These are phyloP conservation scores for Populus hybrid DNA, from an alignment of 441 rosid genomes.

Conservation along the genomic window DNA sequence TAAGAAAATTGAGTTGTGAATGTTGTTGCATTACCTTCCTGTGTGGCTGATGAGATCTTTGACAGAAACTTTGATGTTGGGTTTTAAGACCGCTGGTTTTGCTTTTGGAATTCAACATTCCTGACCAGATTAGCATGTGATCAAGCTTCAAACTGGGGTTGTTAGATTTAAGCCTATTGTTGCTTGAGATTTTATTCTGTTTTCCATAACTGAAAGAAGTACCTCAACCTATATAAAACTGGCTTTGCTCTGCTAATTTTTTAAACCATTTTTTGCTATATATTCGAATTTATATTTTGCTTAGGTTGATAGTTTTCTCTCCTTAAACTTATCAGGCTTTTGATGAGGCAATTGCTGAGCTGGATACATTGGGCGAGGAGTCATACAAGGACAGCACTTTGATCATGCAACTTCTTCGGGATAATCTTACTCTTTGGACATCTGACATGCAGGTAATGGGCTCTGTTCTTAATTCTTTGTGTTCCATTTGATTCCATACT, in stretches of 20 bases:
- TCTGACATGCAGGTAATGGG: constrained; percentile 67
- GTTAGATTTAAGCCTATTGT: not conserved
- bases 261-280: not conserved
- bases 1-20: not conserved
- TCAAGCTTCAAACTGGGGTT: not conserved
- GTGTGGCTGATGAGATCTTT: not conserved
- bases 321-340: constrained; percentile 58
- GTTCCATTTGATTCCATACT: not conserved
- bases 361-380: constrained; percentile 89
- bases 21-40: not conserved
- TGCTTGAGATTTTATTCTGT: not conserved
- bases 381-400: constrained; percentile 95
- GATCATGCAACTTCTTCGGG: constrained; percentile 97
- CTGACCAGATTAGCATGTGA: not conserved
- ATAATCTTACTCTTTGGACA: constrained; percentile 93
- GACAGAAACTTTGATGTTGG: not conserved
- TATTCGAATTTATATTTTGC: not conserved
- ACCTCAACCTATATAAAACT: not conserved
- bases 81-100: not conserved
- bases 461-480: not conserved
- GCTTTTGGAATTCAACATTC: not conserved
- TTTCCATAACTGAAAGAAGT: not conserved
- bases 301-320: not conserved
- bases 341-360: constrained; percentile 91
- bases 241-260: not conserved